Base-by-base conservation (phyloP, 2,329 filamentous ascomycete species). In the Cadophora sp. region DNA sequence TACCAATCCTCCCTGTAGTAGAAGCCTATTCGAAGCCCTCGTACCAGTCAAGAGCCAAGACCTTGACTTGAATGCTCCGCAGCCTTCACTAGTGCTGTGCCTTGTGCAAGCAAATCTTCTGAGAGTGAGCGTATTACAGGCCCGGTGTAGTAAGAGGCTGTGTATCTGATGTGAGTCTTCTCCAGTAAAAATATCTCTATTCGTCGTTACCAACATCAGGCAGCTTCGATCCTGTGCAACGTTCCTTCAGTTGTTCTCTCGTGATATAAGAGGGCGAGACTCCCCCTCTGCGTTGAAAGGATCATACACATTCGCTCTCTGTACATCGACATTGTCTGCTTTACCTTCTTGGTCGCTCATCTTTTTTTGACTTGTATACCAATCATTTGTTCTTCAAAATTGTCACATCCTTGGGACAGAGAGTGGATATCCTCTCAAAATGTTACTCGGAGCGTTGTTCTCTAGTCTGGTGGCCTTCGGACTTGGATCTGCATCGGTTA, bases 401-500 rank as follows among this genome's bases (percentile, higher is more conserved):
- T 27, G 22, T 16, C 55, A 24, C 6, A 43, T 63, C 22, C n/a
- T 43, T 5, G 39, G 9, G 36, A 13, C 13, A 9, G 39, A 43
- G 11, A 0, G 36, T 39, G 33, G 39, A 16, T 24, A 22, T 36
- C 7, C 18, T 51, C 14, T 53, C 27, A 33, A 14, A 20, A 66
- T 66, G 64, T 55, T 53, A 39, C 30, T 66, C 27, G 45, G 20
- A 18, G 20, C 48, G 7, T 58, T 62, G 3, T 45, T 62, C 6
- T 62, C 64, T 3, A 50, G 58, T 18, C 20, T 48, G 18, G 27
- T 66, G 18, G 47, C 62, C 24, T 50, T 66, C 30, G 58, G 59
- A 62, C 64, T 66, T 62, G 64, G 64, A 16, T 47, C 50, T n/a
- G 64, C 64, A 20, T 61, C 64, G 4, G 59, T 66, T 14, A 56